Conservation (phyloP, 2,329 filamentous ascomycete genomes). For the Trichophyton simii region DNA sequence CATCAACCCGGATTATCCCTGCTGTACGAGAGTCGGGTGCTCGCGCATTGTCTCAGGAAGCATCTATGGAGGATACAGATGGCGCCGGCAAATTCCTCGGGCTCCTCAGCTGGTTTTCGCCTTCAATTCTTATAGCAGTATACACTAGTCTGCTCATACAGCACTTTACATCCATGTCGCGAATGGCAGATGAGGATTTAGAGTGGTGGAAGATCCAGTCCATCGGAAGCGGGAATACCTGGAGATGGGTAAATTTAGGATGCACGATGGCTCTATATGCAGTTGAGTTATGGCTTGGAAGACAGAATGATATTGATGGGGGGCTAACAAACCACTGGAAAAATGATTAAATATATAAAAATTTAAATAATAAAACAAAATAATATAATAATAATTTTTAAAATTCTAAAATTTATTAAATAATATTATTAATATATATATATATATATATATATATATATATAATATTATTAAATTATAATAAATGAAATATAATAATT, state of each 20-base stretch:
- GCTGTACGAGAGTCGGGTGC: constrained; percentile 80
- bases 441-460: too few species aligned
- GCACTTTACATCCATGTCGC: constrained; percentile 68
- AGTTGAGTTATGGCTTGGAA: constrained; percentile 76
- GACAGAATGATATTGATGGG: constrained; percentile 56
- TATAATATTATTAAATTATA: too few species aligned
- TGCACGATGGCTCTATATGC: constrained; percentile 83
- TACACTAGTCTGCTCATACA: constrained; percentile 94
- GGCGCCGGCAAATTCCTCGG: constrained; percentile 67
- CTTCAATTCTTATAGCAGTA: constrained; percentile 85
- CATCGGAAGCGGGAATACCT: constrained; percentile 71
- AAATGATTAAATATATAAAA: constrained; percentile 51
- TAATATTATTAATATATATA: too few species aligned
- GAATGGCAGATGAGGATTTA: constrained; percentile 47
- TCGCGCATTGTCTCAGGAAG: constrained; percentile 68
- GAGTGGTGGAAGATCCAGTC: constrained; percentile 79
- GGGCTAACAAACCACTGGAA: constrained; percentile 77
- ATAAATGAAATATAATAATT: too few species aligned
- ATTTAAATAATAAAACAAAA: too few species aligned
- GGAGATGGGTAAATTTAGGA: constrained; percentile 87
- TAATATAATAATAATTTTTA: too few species aligned
- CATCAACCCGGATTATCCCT: constrained; percentile 88
- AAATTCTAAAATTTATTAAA: too few species aligned
- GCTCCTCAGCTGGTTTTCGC: constrained; percentile 85
- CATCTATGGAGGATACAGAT: constrained; percentile 72